These are phyloP conservation scores for Neofusicoccum cordaticola DNA, from an alignment of 2,329 filamentous ascomycete genomes.

Conservation along the genomic window DNA sequence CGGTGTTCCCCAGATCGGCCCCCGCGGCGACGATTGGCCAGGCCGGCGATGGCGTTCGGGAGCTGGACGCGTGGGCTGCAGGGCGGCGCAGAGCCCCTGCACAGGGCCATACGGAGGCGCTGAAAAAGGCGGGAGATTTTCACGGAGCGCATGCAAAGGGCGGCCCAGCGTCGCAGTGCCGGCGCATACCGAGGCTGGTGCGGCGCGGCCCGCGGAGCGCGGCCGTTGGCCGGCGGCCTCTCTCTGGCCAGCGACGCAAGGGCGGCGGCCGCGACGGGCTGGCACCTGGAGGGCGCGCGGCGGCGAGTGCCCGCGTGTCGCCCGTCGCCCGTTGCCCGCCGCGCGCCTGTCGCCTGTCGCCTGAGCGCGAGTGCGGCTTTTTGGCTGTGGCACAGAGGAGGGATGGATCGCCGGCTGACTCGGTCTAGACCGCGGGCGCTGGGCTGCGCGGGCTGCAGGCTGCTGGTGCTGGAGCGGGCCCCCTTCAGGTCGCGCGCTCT, in stretches of 20 bases:
- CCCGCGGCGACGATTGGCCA: not conserved
- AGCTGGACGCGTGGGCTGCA: constrained; percentile 1
- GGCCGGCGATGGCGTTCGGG: not conserved
- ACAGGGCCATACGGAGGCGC: not conserved
- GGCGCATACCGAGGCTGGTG: not conserved
- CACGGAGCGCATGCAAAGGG: not conserved
- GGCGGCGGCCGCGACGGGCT: not conserved
- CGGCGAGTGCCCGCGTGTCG: too few relatives aligned
- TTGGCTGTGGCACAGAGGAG: too few relatives aligned
- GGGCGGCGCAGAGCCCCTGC: not conserved
- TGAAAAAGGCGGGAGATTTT: not conserved
- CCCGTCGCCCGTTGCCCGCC: too few relatives aligned
- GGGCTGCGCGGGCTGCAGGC: too few relatives aligned
- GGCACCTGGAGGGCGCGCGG: not conserved
- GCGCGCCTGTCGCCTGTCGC: not conserved
- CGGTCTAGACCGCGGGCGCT: too few relatives aligned
- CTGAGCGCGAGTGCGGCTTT: not conserved
- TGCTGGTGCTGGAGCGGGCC: not conserved
- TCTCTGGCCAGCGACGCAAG: too few relatives aligned
- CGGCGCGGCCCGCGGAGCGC: not conserved
- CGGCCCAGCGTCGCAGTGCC: not conserved
- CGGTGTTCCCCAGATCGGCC: not conserved
- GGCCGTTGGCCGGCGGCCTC: not conserved
- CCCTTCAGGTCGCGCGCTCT: not conserved
- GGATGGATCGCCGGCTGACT: not conserved